These are phyloP conservation scores for Pyrenochaeta sp. DNA, from an alignment of 2,329 filamentous ascomycete species.

Conservation along the genomic window DNA sequence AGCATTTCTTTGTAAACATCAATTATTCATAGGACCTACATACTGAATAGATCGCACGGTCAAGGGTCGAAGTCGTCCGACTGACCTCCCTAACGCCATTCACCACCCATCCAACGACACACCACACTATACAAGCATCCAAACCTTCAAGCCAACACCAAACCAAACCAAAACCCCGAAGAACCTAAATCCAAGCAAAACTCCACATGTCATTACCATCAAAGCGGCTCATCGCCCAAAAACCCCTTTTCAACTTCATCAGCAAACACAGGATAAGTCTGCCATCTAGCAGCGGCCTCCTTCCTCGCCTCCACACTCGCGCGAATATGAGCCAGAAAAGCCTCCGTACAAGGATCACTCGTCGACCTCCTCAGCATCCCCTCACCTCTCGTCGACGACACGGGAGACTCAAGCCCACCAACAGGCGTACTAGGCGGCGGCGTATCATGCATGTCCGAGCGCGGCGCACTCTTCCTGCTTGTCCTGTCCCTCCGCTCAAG, in stretches of 20 bases:
- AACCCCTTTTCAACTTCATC: constrained; percentile 22
- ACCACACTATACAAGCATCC: too few relatives aligned
- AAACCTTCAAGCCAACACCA: too few relatives aligned
- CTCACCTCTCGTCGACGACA: too few relatives aligned
- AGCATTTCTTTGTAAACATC: too few relatives aligned
- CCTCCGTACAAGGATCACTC: constrained; percentile 8
- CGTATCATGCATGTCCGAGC: background rate
- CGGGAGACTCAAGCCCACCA: background rate
- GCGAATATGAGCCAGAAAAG: constrained; percentile 22
- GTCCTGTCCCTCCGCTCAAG: constrained; percentile 2
- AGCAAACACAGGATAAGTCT: constrained; percentile 14
- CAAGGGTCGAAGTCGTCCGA: too few relatives aligned
- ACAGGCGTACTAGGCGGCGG: background rate
- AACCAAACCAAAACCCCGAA: too few relatives aligned
- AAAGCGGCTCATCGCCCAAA: constrained; percentile 17
- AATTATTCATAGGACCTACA: too few relatives aligned
- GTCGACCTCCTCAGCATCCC: background rate
- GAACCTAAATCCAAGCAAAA: too few relatives aligned
- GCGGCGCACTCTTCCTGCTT: background rate
- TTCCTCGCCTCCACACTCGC: constrained; percentile 22
- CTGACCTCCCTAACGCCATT: too few relatives aligned
- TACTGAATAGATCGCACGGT: too few relatives aligned
- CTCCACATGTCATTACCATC: constrained; percentile 5
- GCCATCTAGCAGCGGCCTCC: constrained; percentile 5
- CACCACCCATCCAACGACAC: too few relatives aligned